These are phyloP conservation scores for Pseudogymnoascus verrucosus DNA, from an alignment of 2,329 filamentous ascomycete genomes.

Conservation along the genomic window DNA sequence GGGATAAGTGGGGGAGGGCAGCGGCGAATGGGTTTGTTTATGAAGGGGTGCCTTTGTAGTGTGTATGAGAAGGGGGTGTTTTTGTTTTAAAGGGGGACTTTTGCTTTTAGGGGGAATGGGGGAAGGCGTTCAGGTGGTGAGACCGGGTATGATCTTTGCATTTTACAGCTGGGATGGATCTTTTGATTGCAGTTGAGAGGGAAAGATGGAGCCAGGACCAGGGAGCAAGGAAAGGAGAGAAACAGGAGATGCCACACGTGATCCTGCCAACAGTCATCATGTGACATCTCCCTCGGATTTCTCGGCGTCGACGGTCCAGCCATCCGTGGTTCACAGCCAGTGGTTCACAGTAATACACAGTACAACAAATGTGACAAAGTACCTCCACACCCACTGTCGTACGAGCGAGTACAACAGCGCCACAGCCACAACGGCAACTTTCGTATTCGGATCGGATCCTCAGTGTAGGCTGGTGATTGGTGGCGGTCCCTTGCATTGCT, in stretches of 20 bases:
- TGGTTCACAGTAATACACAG: not conserved
- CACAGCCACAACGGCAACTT: not conserved
- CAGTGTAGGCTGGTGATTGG: not conserved
- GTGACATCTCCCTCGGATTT: not conserved
- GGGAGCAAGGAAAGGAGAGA: not conserved
- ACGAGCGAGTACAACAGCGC: not conserved
- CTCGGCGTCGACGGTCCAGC: not conserved
- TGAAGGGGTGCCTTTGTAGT: constrained; percentile 51
- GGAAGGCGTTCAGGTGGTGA: not conserved
- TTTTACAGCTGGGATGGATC: not conserved
- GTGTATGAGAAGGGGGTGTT: not conserved
- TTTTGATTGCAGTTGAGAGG: not conserved
- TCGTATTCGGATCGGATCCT: constrained; percentile 1
- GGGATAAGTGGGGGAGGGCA: no score
- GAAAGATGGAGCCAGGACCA: not conserved
- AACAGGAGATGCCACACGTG: not conserved
- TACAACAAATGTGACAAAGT: not conserved
- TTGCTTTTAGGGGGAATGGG: not conserved
- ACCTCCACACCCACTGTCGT: not conserved
- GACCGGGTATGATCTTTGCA: not conserved
- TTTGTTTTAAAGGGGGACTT: not conserved
- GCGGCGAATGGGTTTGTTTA: no score
- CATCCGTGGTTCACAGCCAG: not conserved
- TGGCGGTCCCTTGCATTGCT: not conserved
- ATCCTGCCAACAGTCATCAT: not conserved